Evolutionary conservation across 495 filamentous ascomycete species (phyloP).

Genomic region (Neurospora sp.): DNA sequence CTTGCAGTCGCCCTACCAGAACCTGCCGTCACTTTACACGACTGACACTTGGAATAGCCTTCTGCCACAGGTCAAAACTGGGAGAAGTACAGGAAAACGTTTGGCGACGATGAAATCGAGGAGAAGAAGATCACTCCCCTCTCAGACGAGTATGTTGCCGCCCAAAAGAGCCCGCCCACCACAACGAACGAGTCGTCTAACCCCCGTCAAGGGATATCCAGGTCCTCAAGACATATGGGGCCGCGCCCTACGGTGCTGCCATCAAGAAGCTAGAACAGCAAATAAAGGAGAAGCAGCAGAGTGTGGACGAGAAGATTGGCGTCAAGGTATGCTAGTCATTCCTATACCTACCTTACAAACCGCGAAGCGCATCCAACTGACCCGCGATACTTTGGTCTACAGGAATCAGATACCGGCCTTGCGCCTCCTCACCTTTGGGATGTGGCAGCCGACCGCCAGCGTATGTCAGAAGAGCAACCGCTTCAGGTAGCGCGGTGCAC

Average conservation of each 20-base stretch:
- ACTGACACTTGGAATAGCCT: conserved; percentile 41
- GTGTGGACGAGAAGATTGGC: conserved; percentile 95
- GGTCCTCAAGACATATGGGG: conserved; percentile 98
- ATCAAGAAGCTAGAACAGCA: conserved; percentile 95
- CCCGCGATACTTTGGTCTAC: conserved; percentile 5
- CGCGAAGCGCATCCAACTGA: neutral
- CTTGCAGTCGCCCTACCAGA: neutral
- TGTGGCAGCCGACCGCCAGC: conserved; percentile 91
- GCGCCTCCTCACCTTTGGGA: conserved; percentile 99
- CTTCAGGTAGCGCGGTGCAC: conserved; percentile 96
- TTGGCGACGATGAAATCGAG: conserved; percentile 88
- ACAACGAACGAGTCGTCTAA: conserved; percentile 27
- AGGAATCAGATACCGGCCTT: conserved; percentile 98
- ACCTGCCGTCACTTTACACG: conserved; percentile 1
- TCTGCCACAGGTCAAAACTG: conserved; percentile 87
- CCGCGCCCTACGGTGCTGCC: conserved; percentile 84
- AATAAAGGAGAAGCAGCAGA: conserved; percentile 94
- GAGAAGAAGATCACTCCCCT: conserved; percentile 99
- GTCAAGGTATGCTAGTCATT: conserved; percentile 32
- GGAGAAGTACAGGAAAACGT: conserved; percentile 98
- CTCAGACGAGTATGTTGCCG: conserved; percentile 72
- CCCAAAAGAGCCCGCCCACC: neutral
- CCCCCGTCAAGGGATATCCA: conserved; percentile 73
- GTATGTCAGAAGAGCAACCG: conserved; percentile 96
- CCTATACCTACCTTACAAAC: neutral